phyloP scores from a whole-genome alignment of 139 green algal species.

The Coelastrella sp. region DNA sequence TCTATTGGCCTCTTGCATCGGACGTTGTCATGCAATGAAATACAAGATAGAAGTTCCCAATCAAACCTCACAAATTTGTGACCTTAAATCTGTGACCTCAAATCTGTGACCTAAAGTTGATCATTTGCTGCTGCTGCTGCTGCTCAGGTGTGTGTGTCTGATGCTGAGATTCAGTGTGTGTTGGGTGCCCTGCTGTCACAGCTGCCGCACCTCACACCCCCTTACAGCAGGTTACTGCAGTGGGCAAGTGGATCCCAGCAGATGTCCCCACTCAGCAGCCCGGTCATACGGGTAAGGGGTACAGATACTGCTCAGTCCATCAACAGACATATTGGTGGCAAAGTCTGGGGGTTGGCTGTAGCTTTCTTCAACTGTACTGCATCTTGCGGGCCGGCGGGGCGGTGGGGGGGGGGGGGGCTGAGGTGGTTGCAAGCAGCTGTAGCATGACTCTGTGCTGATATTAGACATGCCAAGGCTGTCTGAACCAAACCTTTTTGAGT shows the following conservation, averaged over 20 bases:
- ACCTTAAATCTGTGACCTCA: no score
- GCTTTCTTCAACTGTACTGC: no score
- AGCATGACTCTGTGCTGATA: no score
- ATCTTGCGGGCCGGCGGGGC: no score
- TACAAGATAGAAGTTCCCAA: not conserved
- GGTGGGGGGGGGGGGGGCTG: no score
- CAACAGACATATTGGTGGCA: not conserved
- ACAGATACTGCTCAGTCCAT: not conserved
- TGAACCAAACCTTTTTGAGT: no score
- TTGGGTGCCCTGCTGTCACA: not conserved
- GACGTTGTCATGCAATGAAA: not conserved
- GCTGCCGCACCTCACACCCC: not conserved
- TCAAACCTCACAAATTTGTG: not conserved
- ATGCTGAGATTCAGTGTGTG: not conserved
- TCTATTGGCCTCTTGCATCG: not conserved
- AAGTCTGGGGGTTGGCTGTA: no score
- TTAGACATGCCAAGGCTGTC: no score
- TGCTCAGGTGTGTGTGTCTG: not conserved
- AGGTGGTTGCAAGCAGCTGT: no score
- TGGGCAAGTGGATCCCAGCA: no score
- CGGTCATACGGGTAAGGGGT: no score
- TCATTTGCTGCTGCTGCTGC: slow-evolving; percentile 20
- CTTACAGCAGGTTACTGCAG: not conserved
- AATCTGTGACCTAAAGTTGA: not conserved
- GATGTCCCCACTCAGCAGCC: no score